Percentiles rank a stretch among this genome's conserved stretches.
These are phyloP conservation scores for Raphanus hybrid DNA, from an alignment of 441 rosid genomes.

Conservation along the genomic window DNA sequence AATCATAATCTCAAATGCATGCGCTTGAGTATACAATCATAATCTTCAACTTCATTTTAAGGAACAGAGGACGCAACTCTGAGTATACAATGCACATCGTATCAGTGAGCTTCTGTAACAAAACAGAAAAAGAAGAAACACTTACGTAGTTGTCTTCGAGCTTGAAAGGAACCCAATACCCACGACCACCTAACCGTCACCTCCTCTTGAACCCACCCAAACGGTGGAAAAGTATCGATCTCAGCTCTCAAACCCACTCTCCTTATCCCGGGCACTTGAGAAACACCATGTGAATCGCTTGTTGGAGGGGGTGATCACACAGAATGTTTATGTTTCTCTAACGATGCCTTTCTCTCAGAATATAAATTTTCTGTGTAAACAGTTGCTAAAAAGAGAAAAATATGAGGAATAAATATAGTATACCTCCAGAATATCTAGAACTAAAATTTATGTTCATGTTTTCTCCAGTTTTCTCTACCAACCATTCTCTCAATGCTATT, in stretches of 20 bases:
- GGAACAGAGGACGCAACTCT: background rate
- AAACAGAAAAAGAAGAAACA: background rate
- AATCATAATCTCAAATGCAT: no score
- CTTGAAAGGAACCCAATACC: conserved; percentile 76
- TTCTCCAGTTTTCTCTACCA: no score
- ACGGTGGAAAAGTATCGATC: conserved; percentile 90
- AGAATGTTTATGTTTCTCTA: no score
- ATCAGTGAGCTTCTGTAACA: background rate
- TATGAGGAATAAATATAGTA: no score
- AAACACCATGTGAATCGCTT: background rate
- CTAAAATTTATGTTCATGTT: no score
- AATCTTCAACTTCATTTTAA: background rate
- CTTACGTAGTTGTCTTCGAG: conserved; percentile 57
- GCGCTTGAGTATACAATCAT: no score
- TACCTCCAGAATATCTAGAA: no score
- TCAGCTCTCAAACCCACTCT: conserved; percentile 70
- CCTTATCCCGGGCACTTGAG: conserved; percentile 53
- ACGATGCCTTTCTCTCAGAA: no score
- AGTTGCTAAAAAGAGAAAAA: no score
- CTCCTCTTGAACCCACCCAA: conserved; percentile 90
- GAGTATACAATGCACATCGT: background rate
- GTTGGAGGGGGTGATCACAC: no score
- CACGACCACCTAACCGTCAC: conserved; percentile 90
- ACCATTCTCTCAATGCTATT: no score
- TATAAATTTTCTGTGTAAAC: no score